phyloP scores from a whole-genome alignment of 371 early-diverging fungal species.

The Lichtheimia ramosa region DNA sequence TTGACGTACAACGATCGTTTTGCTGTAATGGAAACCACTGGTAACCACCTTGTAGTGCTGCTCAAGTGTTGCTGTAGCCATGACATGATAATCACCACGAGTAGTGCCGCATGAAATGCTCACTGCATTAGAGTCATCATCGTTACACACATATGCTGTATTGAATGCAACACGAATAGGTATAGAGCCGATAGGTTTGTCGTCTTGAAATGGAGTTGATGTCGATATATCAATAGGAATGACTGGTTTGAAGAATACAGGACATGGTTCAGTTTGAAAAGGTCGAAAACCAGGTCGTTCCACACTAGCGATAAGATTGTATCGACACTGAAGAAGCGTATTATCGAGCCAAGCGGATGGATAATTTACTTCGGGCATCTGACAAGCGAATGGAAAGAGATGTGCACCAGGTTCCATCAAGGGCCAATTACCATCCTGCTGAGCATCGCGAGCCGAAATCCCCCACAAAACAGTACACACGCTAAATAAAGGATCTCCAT shows the following conservation, averaged over 20 bases:
- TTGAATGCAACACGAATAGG: background rate
- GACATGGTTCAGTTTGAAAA: slow-evolving; percentile 23
- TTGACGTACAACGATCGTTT: slow-evolving; percentile 3
- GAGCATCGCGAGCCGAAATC: background rate
- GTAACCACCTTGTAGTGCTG: slow-evolving; percentile 9
- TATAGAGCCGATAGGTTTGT: slow-evolving; percentile 1
- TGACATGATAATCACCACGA: background rate
- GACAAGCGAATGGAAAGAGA: slow-evolving; percentile 34
- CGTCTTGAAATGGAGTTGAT: background rate
- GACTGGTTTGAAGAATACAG: slow-evolving; percentile 27
- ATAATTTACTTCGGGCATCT: slow-evolving; percentile 44
- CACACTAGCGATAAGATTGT: slow-evolving; percentile 24
- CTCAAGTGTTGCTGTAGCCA: background rate
- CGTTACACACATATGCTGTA: background rate
- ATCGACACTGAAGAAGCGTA: slow-evolving; percentile 23
- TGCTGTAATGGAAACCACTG: slow-evolving; percentile 1
- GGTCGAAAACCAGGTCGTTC: slow-evolving; percentile 24
- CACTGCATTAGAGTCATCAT: background rate
- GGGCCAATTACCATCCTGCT: slow-evolving; percentile 18
- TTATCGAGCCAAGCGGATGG: slow-evolving; percentile 27
- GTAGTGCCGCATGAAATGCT: background rate
- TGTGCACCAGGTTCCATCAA: slow-evolving; percentile 33
- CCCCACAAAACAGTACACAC: slow-evolving; percentile 36
- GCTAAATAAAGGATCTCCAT: slow-evolving; percentile 30
- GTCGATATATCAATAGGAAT: background rate